Percentiles rank a stretch among this genome's conserved stretches.
phyloP scores from a whole-genome alignment of 2,329 filamentous ascomycete species.

The Cercospora janseana region DNA sequence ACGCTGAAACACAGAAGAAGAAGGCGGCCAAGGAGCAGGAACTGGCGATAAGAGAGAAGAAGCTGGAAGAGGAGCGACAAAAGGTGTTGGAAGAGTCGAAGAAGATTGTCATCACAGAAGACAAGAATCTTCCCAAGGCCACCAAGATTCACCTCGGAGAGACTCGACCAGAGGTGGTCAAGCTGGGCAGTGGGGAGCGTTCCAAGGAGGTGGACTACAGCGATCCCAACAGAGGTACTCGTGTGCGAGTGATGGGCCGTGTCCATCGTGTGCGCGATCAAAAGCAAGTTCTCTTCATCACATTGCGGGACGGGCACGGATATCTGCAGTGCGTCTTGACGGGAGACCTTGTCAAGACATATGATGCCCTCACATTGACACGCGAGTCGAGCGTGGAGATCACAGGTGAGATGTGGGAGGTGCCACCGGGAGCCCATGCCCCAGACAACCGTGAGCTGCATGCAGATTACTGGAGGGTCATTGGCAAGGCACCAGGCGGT shows the following conservation, averaged over 20 bases:
- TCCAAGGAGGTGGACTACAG: slow-evolving; percentile 53
- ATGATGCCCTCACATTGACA: slow-evolving; percentile 81
- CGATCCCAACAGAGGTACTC: slow-evolving; percentile 61
- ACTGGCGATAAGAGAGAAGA: slow-evolving; percentile 66
- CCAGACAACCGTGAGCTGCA: slow-evolving; percentile 84
- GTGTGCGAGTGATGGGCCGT: slow-evolving; percentile 76
- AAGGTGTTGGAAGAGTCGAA: slow-evolving; percentile 77
- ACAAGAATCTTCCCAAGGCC: slow-evolving; percentile 69
- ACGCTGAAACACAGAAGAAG: slow-evolving; percentile 74
- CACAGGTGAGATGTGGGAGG: slow-evolving; percentile 76
- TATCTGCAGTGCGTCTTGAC: slow-evolving; percentile 80
- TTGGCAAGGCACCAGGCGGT: slow-evolving; percentile 73
- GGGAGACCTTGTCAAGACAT: slow-evolving; percentile 83
- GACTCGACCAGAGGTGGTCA: slow-evolving; percentile 60
- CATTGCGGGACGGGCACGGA: slow-evolving; percentile 79
- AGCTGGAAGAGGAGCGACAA: slow-evolving; percentile 68
- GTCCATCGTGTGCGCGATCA: slow-evolving; percentile 79
- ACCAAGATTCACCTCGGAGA: slow-evolving; percentile 73
- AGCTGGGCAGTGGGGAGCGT: slow-evolving; percentile 52
- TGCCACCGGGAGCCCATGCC: slow-evolving; percentile 74
- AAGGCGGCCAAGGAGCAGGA: slow-evolving; percentile 78
- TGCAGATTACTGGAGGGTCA: slow-evolving; percentile 82
- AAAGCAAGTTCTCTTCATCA: slow-evolving; percentile 83
- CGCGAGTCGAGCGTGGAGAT: slow-evolving; percentile 85
- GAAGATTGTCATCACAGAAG: slow-evolving; percentile 69